Evolutionary conservation across 2,329 filamentous ascomycete genomes (phyloP).

Genomic region (Chaetoscypha palmicola): DNA sequence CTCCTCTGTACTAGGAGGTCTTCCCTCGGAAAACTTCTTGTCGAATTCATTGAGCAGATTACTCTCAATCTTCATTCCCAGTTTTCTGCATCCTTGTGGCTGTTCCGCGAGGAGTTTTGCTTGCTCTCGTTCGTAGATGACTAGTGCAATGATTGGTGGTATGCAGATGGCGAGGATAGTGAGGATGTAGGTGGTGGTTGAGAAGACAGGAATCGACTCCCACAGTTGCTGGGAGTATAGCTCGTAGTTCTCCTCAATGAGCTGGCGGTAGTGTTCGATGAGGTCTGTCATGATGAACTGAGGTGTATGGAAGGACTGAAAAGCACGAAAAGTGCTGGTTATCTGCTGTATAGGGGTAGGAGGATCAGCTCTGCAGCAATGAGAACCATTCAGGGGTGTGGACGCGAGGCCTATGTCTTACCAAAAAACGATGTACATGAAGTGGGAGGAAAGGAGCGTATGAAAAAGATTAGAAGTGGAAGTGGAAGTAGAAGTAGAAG

Average conservation of each 20-base stretch:
- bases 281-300: conserved; percentile 21
- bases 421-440: conserved; percentile 21
- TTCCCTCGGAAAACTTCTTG: conserved; percentile 38
- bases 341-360: conserved; percentile 16
- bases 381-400: background rate
- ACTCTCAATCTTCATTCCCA: conserved; percentile 42
- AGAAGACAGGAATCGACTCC: conserved; percentile 24
- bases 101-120: conserved; percentile 28
- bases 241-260: conserved; percentile 24
- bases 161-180: conserved; percentile 28
- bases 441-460: conserved; percentile 16
- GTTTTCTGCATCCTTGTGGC: conserved; percentile 44
- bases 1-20: conserved; percentile 31
- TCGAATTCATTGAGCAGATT: conserved; percentile 52
- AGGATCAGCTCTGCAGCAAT: conserved; percentile 6
- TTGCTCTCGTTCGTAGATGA: conserved; percentile 29
- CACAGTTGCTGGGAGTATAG: conserved; percentile 25
- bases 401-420: conserved; percentile 1
- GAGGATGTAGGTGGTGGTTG: conserved; percentile 27
- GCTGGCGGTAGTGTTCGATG: conserved; percentile 22
- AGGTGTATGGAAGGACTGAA: conserved; percentile 8
- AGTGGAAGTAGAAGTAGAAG: too few species aligned
- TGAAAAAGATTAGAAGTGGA: conserved; percentile 14
- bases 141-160: conserved; percentile 28
- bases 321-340: conserved; percentile 24